Base-by-base conservation (phyloP, 495 filamentous ascomycete species). In the Tuber microsphaerosporum region DNA sequence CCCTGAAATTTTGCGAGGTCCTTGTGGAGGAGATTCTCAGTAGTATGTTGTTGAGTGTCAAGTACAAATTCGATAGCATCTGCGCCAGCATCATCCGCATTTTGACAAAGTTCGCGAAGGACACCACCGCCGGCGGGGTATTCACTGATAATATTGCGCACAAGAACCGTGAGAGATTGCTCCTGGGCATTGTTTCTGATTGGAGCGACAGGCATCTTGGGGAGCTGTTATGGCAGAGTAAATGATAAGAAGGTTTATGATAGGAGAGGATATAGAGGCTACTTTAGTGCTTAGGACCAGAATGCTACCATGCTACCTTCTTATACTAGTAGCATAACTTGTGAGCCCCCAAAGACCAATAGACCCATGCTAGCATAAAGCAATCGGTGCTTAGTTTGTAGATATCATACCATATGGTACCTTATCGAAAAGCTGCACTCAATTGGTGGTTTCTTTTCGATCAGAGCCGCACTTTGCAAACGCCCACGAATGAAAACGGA, bases 51-150 rank as follows among this genome's bases (percentile, higher is more conserved):
- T 34, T 19, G 73, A 14, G 76, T 79, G 51, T 85, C 84, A 41
- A 85, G 83, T n/a, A 81, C 65, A 71, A 84, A 84, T 71, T 82
- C 83, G 69, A 84, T 75, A 51, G 37, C 69, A 20, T 78, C 83
- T 12, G 83, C 83, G 14, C 83, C 83, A 39, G 82, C 82, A 77
- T 85, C 84, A 70, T 85, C 84, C 48, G 84, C 84, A 69, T 84
- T 85, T 61, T 84, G 84, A 41, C 83, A 80, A 51, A 84, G 74
- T 72, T 84, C 84, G 43, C 83, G 81, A 71, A 85, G 77, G 20
- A 85, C 84, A 61, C 76, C 79, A 31, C 82, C 81, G 20, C 84
- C 84, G 8, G 84, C 81, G 12, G 84, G 84, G 76, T 85, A 85
- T 69, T 85, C 84, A 34, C 81, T 80, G 73, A 84, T 81, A 44